These are phyloP conservation scores for Cercospora zeae-maydis DNA, from an alignment of 2,329 filamentous ascomycete species.

Conservation along the genomic window DNA sequence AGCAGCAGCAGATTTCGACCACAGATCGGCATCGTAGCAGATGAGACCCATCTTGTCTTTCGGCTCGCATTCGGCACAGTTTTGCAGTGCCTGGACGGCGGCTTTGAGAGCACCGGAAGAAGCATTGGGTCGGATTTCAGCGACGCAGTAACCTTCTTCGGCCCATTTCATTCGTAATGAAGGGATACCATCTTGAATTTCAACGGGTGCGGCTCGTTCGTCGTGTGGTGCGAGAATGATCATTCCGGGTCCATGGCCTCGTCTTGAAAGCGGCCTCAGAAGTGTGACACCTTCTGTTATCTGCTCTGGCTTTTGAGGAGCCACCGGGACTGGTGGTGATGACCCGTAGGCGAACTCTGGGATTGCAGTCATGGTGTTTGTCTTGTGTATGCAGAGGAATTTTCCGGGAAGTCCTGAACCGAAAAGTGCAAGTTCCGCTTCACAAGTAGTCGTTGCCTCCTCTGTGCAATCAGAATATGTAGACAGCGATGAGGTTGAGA, in stretches of 20 bases:
- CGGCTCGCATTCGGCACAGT: constrained; percentile 35
- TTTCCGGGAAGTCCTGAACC: background rate
- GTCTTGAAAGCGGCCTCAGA: constrained; percentile 22
- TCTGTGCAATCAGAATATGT: background rate
- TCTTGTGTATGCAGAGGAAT: background rate
- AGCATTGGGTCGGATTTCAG: constrained; percentile 46
- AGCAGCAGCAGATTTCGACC: constrained; percentile 26
- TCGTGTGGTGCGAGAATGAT: constrained; percentile 22
- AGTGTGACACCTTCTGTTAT: constrained; percentile 23
- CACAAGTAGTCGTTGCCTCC: background rate
- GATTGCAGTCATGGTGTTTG: constrained; percentile 10
- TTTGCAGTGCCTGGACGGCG: constrained; percentile 28
- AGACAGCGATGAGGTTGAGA: background rate
- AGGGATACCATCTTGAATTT: constrained; percentile 27
- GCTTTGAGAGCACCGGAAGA: constrained; percentile 14
- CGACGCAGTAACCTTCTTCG: constrained; percentile 65
- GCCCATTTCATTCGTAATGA: constrained; percentile 57
- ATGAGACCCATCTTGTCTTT: constrained; percentile 42
- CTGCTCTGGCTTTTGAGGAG: constrained; percentile 21
- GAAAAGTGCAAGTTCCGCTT: background rate
- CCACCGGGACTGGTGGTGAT: constrained; percentile 20
- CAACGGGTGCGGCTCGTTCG: constrained; percentile 15
- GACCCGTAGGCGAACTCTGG: constrained; percentile 26
- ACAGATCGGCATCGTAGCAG: constrained; percentile 23
- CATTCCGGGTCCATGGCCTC: constrained; percentile 24